These are phyloP conservation scores for Neurospora intermedia DNA, from an alignment of 495 filamentous ascomycete species.

Conservation along the genomic window DNA sequence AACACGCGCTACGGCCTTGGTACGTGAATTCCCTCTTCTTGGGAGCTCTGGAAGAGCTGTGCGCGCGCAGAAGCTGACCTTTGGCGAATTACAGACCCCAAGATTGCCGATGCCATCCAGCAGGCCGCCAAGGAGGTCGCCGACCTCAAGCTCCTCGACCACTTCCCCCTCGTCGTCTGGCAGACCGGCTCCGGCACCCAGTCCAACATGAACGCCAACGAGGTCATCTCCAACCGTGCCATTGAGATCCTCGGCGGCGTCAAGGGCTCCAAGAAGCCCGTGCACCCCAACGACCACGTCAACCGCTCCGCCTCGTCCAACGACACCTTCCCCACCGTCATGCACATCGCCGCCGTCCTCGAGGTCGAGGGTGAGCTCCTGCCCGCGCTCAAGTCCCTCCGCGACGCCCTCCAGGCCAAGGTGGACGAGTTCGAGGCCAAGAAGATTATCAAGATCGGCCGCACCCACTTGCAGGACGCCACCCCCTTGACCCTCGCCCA, in stretches of 20 bases:
- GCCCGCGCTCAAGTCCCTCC: conserved; percentile 69
- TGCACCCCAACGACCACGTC: conserved; percentile 98
- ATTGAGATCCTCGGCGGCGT: conserved; percentile 94
- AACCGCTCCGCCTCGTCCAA: conserved; percentile 99
- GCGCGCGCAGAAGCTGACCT: conserved; percentile 7
- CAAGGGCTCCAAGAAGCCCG: conserved; percentile 94
- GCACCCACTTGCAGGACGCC: conserved; percentile 95
- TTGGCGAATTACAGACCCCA: conserved; percentile 50
- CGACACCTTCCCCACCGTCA: conserved; percentile 98
- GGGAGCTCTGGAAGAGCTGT: conserved; percentile 3
- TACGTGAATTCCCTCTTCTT: conserved; percentile 35
- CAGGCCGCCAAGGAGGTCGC: conserved; percentile 91
- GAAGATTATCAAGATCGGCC: conserved; percentile 95
- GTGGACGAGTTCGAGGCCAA: conserved; percentile 73
- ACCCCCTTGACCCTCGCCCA: conserved; percentile 93
- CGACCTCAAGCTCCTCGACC: conserved; percentile 85
- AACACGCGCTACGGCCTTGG: conserved; percentile 94
- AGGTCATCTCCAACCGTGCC: conserved; percentile 98
- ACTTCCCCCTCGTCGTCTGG: conserved; percentile 99
- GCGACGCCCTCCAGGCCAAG: conserved; percentile 76
- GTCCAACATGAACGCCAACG: conserved; percentile 99
- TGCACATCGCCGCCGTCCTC: conserved; percentile 96
- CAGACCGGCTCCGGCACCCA: conserved; percentile 98
- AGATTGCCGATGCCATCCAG: conserved; percentile 86
- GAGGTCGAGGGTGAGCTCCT: conserved; percentile 82